Evolutionary conservation across 805 yeast genomes (phyloP).

Genomic region (Spathaspora gorwiae): DNA sequence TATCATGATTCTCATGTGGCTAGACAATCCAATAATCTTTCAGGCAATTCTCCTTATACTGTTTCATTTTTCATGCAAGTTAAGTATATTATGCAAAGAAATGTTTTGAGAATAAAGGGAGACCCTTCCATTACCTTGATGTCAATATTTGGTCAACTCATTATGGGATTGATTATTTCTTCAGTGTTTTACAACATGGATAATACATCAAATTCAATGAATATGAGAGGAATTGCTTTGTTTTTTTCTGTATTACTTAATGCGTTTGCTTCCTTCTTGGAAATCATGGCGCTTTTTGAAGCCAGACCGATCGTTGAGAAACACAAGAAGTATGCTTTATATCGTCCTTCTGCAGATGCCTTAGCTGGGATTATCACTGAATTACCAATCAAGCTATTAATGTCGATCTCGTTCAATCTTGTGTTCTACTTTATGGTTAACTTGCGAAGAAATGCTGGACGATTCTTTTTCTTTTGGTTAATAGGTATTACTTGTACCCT

Average conservation of each 20-base stretch:
- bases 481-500: constrained; percentile 24
- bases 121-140: constrained; percentile 51
- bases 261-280: constrained; percentile 55
- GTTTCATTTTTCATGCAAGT: constrained; percentile 46
- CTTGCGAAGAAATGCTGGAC: constrained; percentile 30
- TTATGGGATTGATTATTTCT: constrained; percentile 55
- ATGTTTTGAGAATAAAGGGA: constrained; percentile 48
- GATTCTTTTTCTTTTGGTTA: constrained; percentile 33
- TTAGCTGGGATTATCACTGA: constrained; percentile 55
- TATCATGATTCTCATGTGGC: constrained; percentile 19
- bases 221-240: constrained; percentile 57
- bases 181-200: constrained; percentile 51
- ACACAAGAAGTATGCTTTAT: constrained; percentile 66
- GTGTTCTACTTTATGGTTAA: constrained; percentile 46
- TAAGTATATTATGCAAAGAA: constrained; percentile 47
- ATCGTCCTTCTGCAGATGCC: constrained; percentile 70
- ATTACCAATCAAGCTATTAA: constrained; percentile 50
- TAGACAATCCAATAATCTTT: constrained; percentile 36
- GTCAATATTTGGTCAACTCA: constrained; percentile 45
- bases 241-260: constrained; percentile 57
- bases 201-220: constrained; percentile 48
- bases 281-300: constrained; percentile 51
- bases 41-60: constrained; percentile 28
- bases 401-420: constrained; percentile 24
- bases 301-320: constrained; percentile 62